Evolutionary conservation across 257 asterid species (phyloP), one percentile per base, ranked within the genome.

Genomic region (Solanum commersonii): DNA sequence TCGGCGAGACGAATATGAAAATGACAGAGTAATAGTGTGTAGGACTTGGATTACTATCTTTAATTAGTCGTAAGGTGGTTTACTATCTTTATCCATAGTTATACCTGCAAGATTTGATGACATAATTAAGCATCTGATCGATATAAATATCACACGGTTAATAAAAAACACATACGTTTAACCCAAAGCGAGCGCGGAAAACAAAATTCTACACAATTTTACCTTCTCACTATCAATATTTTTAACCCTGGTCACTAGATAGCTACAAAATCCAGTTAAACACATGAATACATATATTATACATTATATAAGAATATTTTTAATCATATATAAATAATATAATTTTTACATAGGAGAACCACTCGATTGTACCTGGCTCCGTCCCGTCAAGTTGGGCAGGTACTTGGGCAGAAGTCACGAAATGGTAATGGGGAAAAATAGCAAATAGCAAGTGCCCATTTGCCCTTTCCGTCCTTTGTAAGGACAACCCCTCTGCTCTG

Each of bases 391-490:
- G 25, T 72, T 33, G 82, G 37, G n/a, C 37, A 78, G 6, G 37
- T 40, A 78, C 37, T 78, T 25, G 15, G 16, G 33, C 38, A 29
- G 10, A 79, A 31, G 59, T 79, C 84, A 86, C 37, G 37, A 25
- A 52, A 68, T 27, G 71, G 44, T 77, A 86, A 71, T 71, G 84
- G 76, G 34, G 8, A 12, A 71, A 73, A 73, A 34, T 34, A 73
- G 29, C 81, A 73, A 20, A 35, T 73, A 73, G 49, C 16, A 73
- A 72, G 46, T 73, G 88, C n/a, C 40, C 59, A 27, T 59, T 86
- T 44, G 82, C 52, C 81, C 40, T 65, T 44, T 87, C 25, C 65
- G 10, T 72, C 76, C 38, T 87, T 87, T 82, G 84, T 87, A 70
- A 68, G 12, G 87, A 46, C 87, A 68, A 49, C 42, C 29, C 78